phyloP scores from a whole-genome alignment of 2,329 filamentous ascomycete species.

The Penicillium corylophilum region DNA sequence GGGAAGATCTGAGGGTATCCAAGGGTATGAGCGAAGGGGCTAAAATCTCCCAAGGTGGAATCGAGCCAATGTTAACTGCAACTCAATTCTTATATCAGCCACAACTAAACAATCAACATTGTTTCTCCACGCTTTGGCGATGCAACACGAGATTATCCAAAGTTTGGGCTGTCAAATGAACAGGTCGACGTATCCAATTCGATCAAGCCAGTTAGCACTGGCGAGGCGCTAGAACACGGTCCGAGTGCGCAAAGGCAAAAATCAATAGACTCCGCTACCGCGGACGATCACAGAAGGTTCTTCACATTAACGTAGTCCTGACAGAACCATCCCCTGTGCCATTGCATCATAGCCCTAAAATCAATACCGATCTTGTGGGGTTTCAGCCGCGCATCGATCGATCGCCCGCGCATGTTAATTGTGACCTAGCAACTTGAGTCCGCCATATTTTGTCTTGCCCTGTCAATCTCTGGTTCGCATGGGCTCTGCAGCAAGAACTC shows the following conservation, averaged over 20 bases:
- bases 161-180: neutral
- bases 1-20: neutral
- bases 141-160: neutral
- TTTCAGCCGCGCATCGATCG: constrained; percentile 16
- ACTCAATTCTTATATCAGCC: neutral
- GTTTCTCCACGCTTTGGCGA: neutral
- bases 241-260: constrained; percentile 9
- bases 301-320: constrained; percentile 9
- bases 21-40: neutral
- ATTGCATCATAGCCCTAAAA: constrained; percentile 17
- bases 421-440: constrained; percentile 15
- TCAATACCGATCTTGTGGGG: constrained; percentile 17
- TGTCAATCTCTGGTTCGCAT: constrained; percentile 4
- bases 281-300: constrained; percentile 16
- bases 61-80: neutral
- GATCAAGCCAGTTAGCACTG: constrained; percentile 5
- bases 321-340: constrained; percentile 9
- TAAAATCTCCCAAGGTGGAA: neutral
- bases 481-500: neutral
- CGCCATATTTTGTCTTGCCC: neutral
- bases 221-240: constrained; percentile 1
- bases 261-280: constrained; percentile 17
- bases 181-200: constrained; percentile 15
- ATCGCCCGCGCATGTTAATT: constrained; percentile 13
- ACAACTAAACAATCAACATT: neutral